Evolutionary conservation across 768 basidiomycete species (phyloP), one percentile per base, ranked within the genome.

Genomic region (Mrakia frigida): DNA sequence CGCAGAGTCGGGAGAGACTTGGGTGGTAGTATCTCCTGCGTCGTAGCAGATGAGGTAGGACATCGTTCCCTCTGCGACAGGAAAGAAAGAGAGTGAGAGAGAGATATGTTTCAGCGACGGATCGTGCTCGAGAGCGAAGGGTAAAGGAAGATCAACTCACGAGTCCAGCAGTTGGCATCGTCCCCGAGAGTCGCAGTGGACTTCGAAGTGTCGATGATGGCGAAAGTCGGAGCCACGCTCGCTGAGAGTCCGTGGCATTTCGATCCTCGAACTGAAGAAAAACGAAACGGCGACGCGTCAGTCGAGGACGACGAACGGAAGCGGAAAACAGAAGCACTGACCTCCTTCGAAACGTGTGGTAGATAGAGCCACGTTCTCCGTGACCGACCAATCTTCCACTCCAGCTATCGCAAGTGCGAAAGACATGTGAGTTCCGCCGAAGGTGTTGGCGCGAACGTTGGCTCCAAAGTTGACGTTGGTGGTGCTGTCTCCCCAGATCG

Each of bases 131-230:
- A 35, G 35, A 72, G 52, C 41, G 50, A 39, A 37, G 56, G 21
- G 37, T 31, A 31, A 71, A 16, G 28, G 52, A 21, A 33, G 52
- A 18, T 6, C 11, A 4, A 33, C 23, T 37, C 52, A 25, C 52
- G 35, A 37, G 16, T 39, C 71, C 71, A 72, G 53, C 71, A 72
- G 37, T 72, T 72, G 50, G 71, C 71, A 21, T 59, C 71, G 3
- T 33, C 18, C 11, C 71, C 52, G 25, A 37, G 39, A 16, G 53
- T 37, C 10, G 39, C 53, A 6, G 23, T 39, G 0, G 33, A 7
- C 13, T 72, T 72, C 35, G 39, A 23, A 9, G 28, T 31, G 21
- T 72, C 56, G 23, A 25, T n/a, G 33, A 72, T 9, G 28, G 71
- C 71, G 25, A 72, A 72, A 1, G 71, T 37, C 31, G 71, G 71